phyloP scores from a whole-genome alignment of 495 filamentous ascomycete species.

The Aspergillus mulundensis region DNA sequence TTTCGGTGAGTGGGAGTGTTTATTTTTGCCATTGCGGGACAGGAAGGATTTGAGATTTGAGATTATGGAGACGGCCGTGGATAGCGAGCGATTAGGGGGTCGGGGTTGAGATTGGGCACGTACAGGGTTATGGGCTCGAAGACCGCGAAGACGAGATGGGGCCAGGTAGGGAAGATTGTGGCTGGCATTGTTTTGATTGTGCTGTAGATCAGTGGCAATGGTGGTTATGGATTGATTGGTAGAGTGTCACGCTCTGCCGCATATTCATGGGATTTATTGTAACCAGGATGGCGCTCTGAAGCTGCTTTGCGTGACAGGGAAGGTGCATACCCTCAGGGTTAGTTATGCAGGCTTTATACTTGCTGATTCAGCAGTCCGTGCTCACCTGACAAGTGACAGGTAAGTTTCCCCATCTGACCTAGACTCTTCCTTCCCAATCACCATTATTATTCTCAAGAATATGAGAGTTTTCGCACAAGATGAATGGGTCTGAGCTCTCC shows the following conservation, averaged over 20 bases:
- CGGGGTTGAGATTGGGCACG: background rate
- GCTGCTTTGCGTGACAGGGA: background rate
- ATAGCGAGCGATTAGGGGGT: background rate
- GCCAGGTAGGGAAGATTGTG: constrained; percentile 41
- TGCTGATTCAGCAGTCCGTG: constrained; percentile 3
- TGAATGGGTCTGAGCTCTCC: constrained; percentile 4
- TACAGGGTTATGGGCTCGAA: constrained; percentile 69
- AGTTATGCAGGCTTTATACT: background rate
- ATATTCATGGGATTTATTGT: background rate
- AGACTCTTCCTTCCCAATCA: background rate
- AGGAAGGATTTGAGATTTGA: background rate
- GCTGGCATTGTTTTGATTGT: constrained; percentile 25
- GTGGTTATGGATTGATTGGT: background rate
- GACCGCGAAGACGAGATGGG: constrained; percentile 44
- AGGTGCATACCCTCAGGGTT: background rate
- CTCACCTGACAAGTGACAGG: background rate
- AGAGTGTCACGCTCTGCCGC: background rate
- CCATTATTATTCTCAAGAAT: background rate
- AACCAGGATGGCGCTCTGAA: background rate
- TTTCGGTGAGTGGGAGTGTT: background rate
- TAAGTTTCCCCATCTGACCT: background rate
- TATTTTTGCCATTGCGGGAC: background rate
- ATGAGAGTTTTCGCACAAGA: constrained; percentile 3
- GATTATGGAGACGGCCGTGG: background rate
- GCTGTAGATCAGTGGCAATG: background rate